Base-by-base conservation (phyloP, 2,329 filamentous ascomycete genomes). In the Calonectria pauciramosa region DNA sequence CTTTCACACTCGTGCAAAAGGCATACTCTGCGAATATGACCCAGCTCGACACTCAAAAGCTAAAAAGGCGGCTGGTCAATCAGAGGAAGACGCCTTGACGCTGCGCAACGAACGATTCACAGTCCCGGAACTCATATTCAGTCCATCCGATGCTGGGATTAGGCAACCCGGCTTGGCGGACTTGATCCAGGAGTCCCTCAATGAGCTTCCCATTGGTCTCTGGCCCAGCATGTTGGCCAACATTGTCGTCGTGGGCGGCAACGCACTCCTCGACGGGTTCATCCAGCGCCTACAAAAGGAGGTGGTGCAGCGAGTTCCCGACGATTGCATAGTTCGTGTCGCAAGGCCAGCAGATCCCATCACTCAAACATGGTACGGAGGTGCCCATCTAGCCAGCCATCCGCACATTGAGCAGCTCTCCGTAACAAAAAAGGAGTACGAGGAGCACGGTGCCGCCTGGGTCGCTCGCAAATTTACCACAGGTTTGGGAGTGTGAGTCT, bases 31-130 rank as follows among this genome's bases (percentile, higher is more conserved):
- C 69, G 94, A 96, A 4, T 95, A 96, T 81, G 95, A 98, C 80
- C 91, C 95, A 0, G 86, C 90, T 0, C 86, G 89, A 36, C 90
- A 93, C 52, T 90, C 91, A 0, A 88, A 87, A 56, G 86, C 88
- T 3, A 85, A 85, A 34, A 90, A 88, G 78, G 85, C 86, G 1
- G 85, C 86, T 81, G 83, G 86, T 68, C 81, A 87, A 3, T 75
- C 82, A 0, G 82, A 85, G 68, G 96, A 99, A 83, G 96, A 99
- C 83, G 89, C 96, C 18, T 86, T 99, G 76, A 95, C 96, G 0
- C 88, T 99, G 13, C 93, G 95, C 6, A 99, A 98, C 84, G 97
- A 99, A 86, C 92, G 96, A 59, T 99, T 99, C 82, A 89, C 92
- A 2, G 94, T 98, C 0, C 96, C 97, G 0, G 97, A 99, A 83